A percentile compares a stretch with the other conserved stretches of the same genome.
These are phyloP conservation scores for Nakazawaea ishiwadae DNA, from an alignment of 805 yeast species.

Conservation along the genomic window DNA sequence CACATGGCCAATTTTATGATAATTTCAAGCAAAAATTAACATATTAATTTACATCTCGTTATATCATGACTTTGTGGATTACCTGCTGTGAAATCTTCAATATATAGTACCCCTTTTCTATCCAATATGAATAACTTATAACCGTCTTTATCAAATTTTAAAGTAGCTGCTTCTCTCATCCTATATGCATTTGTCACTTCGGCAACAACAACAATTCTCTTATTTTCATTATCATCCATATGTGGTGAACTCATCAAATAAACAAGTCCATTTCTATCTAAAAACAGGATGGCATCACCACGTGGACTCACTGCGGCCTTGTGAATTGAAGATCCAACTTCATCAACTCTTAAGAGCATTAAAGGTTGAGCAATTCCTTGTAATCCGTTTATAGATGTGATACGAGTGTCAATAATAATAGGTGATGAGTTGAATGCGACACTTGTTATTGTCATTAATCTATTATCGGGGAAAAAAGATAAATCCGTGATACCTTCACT, in stretches of 20 bases:
- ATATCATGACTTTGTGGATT: constrained; percentile 66
- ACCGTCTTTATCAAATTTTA: constrained; percentile 76
- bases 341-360: constrained; percentile 60
- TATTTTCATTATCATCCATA: constrained; percentile 49
- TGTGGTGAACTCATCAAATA: constrained; percentile 62
- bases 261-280: constrained; percentile 75
- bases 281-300: constrained; percentile 78
- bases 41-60: constrained; percentile 59
- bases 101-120: constrained; percentile 71
- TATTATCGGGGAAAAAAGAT: constrained; percentile 64
- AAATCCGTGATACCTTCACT: constrained; percentile 88
- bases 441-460: constrained; percentile 48
- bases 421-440: constrained; percentile 65
- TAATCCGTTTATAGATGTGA: constrained; percentile 36
- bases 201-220: constrained; percentile 63
- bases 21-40: constrained; percentile 17
- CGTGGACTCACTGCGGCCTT: constrained; percentile 73
- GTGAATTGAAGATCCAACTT: constrained; percentile 79
- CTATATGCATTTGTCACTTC: constrained; percentile 76
- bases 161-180: constrained; percentile 70
- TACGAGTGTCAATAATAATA: constrained; percentile 59
- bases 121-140: constrained; percentile 73
- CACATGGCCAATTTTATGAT: constrained; percentile 4
- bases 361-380: constrained; percentile 53
- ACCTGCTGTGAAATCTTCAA: constrained; percentile 88